Base-by-base conservation (phyloP, 176 grass and related monocot species). In the Tillandsia leiboldiana region DNA sequence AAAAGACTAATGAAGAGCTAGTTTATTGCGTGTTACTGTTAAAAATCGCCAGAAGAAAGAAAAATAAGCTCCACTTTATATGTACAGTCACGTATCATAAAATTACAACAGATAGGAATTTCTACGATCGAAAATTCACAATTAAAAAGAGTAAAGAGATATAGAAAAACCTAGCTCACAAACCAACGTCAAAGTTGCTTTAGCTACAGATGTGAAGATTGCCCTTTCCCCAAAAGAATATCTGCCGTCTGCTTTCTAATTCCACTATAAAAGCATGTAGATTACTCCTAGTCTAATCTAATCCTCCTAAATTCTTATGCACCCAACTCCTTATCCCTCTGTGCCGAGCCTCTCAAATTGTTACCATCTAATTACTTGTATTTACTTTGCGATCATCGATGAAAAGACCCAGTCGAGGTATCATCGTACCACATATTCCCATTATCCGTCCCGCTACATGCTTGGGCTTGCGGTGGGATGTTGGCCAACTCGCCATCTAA, bases 401-500 rank as follows among this genome's bases (percentile, higher is more conserved):
- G 67, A 63, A 86, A 88, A 73, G 84, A 84, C 52, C 72, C 57
- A 64, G 56, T 75, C 11, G 69, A 79, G 15, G 78, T 80, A 79
- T 84, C 83, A 81, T 88, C 64, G 77, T 68, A 78, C 95, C 95
- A 99, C 12, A 59, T 77, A 67, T 90, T 90, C 63, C 82, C 95
- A 49, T 87, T 84, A 69, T 90, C 90, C 12, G 95, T 88, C 49
- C 82, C 95, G 27, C 95, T 99, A 73, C 90, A 93, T 9, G 90
- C 82, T 82, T 99, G 82, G 48, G 81, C 78, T 70, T 92, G 84
- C 20, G 85, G 24, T 69, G 95, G 90, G 70, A 99, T 70, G 53
- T 82, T 81, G 33, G 84, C 87, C n/a, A 99, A 69, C 78, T 99
- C 90, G 5, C 81, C 95, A 75, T 99, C 87, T 77, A 99, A 84